Conservation (phyloP, 2,329 filamentous ascomycete species). For the Colletotrichum salicis region DNA sequence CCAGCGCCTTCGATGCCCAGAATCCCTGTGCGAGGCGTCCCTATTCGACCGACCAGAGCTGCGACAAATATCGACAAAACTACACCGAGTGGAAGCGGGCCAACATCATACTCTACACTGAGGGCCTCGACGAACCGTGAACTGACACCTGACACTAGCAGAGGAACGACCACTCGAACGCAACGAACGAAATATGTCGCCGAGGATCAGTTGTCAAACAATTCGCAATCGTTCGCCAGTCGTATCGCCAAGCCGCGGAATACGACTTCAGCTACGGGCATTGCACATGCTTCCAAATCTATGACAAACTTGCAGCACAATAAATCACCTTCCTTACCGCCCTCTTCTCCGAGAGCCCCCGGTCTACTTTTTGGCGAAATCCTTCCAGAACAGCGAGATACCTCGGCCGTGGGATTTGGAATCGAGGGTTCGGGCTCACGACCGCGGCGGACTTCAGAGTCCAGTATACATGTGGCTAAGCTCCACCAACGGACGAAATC, state of each 20-base stretch:
- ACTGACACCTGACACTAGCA: conserved; percentile 40
- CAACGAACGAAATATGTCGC: conserved; percentile 60
- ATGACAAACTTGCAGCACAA: conserved; percentile 46
- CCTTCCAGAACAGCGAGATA: conserved; percentile 66
- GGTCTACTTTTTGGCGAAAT: conserved; percentile 81
- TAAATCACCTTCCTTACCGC: conserved; percentile 37
- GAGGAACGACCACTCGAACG: conserved; percentile 36
- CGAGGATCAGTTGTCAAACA: conserved; percentile 64
- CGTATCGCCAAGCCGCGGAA: conserved; percentile 65
- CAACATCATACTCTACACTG: conserved; percentile 53
- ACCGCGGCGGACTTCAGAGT: conserved; percentile 75
- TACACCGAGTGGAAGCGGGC: conserved; percentile 36
- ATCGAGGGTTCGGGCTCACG: conserved; percentile 60
- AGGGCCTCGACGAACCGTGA: conserved; percentile 50
- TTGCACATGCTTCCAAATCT: conserved; percentile 48
- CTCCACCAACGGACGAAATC: conserved; percentile 65
- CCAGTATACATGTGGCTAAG: conserved; percentile 67
- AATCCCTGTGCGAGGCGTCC: conserved; percentile 47
- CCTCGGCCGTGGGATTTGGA: conserved; percentile 67
- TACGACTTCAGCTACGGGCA: conserved; percentile 42
- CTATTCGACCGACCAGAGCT: conserved; percentile 50
- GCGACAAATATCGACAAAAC: conserved; percentile 43
- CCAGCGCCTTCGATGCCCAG: conserved; percentile 44
- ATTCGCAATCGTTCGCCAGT: conserved; percentile 68
- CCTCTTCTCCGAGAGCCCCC: conserved; percentile 51